Evolutionary conservation across 73 alveolate genomes (phyloP).

Genomic region (Paramecium caudatum): DNA sequence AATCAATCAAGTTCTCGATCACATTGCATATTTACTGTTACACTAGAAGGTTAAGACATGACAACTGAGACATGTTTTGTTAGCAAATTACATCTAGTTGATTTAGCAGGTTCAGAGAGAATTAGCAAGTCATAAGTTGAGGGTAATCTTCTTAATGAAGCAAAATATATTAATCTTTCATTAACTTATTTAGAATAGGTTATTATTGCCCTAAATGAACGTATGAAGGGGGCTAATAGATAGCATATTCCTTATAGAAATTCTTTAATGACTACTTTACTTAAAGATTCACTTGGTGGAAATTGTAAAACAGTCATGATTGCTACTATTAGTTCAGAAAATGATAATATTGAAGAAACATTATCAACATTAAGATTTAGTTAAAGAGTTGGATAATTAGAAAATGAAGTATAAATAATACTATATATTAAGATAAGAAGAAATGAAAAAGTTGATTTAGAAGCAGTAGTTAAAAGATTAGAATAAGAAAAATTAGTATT

Average conservation of each 20-base stretch:
- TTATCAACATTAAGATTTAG: conserved; percentile 94
- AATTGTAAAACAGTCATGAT: conserved; percentile 97
- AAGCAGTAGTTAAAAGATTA: conserved; percentile 81
- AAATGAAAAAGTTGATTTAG: conserved; percentile 82
- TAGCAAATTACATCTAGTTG: conserved; percentile 91
- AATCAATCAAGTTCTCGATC: conserved; percentile 93
- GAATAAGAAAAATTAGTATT: conserved; percentile 78
- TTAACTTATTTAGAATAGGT: conserved; percentile 90
- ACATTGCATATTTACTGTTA: conserved; percentile 96
- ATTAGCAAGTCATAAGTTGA: conserved; percentile 91
- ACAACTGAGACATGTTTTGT: conserved; percentile 69
- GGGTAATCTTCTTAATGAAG: conserved; percentile 92
- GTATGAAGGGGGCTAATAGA: conserved; percentile 88
- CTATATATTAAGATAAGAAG: conserved; percentile 47
- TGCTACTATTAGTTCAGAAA: conserved; percentile 91
- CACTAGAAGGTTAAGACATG: conserved; percentile 85
- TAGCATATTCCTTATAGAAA: conserved; percentile 97
- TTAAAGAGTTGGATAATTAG: conserved; percentile 93
- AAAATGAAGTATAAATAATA: conserved; percentile 87
- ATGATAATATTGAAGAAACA: conserved; percentile 92
- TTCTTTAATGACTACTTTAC: conserved; percentile 96
- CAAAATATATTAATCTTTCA: conserved; percentile 92
- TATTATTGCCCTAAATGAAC: conserved; percentile 94
- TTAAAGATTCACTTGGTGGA: conserved; percentile 97
- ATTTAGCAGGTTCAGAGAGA: conserved; percentile 97